Evolutionary conservation across 108 stramenopile species (phyloP).

Genomic region (Mediolabrus comicus): DNA sequence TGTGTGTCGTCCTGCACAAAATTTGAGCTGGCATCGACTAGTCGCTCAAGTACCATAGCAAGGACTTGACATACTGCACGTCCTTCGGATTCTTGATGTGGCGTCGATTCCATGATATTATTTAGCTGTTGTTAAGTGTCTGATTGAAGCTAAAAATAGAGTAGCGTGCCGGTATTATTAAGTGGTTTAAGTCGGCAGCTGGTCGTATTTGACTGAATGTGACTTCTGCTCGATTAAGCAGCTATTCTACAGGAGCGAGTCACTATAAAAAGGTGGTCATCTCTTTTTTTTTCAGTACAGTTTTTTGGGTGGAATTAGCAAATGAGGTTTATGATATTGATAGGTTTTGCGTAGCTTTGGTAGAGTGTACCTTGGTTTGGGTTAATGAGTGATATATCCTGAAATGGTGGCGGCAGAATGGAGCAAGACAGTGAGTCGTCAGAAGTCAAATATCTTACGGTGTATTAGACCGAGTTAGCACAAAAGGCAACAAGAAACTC

Average conservation of each 20-base stretch:
- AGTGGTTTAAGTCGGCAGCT: not conserved
- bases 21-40: slow-evolving; percentile 65
- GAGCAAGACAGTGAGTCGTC: not conserved
- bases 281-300: not conserved
- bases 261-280: not conserved
- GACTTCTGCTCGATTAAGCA: not conserved
- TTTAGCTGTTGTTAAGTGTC: not conserved
- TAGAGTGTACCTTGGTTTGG: not conserved
- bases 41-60: slow-evolving; percentile 82
- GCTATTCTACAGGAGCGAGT: not conserved
- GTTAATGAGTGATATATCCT: not conserved
- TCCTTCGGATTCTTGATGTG: slow-evolving; percentile 72
- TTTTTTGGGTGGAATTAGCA: not conserved
- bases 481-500: too few species aligned
- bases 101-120: slow-evolving; percentile 68
- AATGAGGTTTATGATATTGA: not conserved
- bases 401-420: not conserved
- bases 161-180: not conserved
- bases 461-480: too few species aligned
- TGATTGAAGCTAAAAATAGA: not conserved
- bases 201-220: not conserved
- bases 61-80: slow-evolving; percentile 70
- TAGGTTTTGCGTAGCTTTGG: not conserved
- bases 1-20: slow-evolving; percentile 64
- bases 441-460: too few species aligned